These are phyloP conservation scores for Tolypocladium tundrense DNA, from an alignment of 2,329 filamentous ascomycete genomes.

Conservation along the genomic window DNA sequence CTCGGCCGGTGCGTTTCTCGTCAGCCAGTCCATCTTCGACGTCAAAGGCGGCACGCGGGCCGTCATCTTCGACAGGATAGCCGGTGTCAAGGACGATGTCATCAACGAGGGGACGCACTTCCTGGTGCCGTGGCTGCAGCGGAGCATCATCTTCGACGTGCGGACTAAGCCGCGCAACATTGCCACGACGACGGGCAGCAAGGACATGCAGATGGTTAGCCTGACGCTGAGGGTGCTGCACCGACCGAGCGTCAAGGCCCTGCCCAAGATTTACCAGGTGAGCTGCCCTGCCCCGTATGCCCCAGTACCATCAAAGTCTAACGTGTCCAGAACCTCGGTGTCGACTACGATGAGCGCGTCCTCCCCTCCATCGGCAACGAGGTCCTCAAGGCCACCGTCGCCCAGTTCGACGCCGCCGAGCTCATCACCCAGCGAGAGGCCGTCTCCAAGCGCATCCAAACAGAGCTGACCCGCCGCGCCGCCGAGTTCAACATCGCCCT, in stretches of 20 bases:
- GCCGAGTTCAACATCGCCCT: conserved; percentile 98
- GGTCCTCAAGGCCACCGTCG: conserved; percentile 96
- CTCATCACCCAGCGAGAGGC: conserved; percentile 98
- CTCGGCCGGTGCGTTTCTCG: conserved; percentile 55
- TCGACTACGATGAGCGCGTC: conserved; percentile 97
- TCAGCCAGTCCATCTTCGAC: conserved; percentile 84
- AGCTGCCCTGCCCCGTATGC: not conserved
- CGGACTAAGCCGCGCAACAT: conserved; percentile 96
- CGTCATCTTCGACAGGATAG: conserved; percentile 93
- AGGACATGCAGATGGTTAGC: conserved; percentile 99
- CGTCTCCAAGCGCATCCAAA: conserved; percentile 87
- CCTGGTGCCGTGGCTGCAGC: conserved; percentile 89
- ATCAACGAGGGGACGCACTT: conserved; percentile 97
- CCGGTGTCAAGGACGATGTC: conserved; percentile 86
- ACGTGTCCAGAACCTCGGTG: conserved; percentile 71
- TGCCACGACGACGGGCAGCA: conserved; percentile 92
- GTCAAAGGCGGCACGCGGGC: conserved; percentile 90
- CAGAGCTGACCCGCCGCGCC: conserved; percentile 84
- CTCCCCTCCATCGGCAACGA: conserved; percentile 98
- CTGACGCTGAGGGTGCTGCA: conserved; percentile 92
- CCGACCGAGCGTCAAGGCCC: conserved; percentile 79
- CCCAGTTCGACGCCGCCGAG: conserved; percentile 96
- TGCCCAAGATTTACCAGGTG: conserved; percentile 99
- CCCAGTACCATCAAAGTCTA: not conserved
- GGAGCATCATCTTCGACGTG: conserved; percentile 91